Conservation (phyloP, 257 asterid genomes). For the Cordia subcordata region DNA sequence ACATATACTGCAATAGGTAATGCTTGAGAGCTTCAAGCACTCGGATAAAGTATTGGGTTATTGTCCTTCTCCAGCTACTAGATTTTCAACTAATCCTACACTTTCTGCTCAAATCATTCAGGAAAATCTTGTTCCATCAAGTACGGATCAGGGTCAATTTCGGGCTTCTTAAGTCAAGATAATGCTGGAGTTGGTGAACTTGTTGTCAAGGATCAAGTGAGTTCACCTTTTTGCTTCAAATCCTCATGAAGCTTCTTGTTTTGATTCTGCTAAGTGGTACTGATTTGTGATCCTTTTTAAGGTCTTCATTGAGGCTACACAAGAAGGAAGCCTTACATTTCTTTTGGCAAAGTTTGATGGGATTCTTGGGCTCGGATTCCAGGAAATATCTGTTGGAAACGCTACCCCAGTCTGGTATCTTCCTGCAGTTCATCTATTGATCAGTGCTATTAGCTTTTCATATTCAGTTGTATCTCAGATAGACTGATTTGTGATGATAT, state of each 20-base stretch:
- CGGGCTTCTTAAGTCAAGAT: constrained; percentile 90
- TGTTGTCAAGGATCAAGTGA: constrained; percentile 80
- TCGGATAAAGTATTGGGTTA: too few relatives aligned
- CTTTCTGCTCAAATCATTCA: constrained; percentile 13
- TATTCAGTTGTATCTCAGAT: too few relatives aligned
- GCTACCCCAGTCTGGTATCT: constrained; percentile 81
- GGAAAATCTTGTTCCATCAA: constrained; percentile 69
- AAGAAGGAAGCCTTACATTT: constrained; percentile 78
- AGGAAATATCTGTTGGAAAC: constrained; percentile 78
- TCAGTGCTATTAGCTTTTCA: neutral
- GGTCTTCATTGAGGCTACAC: constrained; percentile 83
- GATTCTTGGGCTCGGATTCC: constrained; percentile 92
- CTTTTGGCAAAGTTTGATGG: constrained; percentile 83
- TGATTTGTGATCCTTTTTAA: constrained; percentile 17
- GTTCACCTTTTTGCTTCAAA: constrained; percentile 9
- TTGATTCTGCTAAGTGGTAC: neutral
- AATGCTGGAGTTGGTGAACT: constrained; percentile 84
- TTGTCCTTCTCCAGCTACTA: neutral
- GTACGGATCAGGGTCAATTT: constrained; percentile 83
- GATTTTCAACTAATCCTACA: neutral
- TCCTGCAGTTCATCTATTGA: too few relatives aligned
- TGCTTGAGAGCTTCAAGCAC: too few relatives aligned
- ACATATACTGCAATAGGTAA: constrained; percentile 74
- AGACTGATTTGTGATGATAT: too few relatives aligned
- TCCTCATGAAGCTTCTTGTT: neutral